Conservation (phyloP, 2,329 filamentous ascomycete species). For the Ceratocystis eucalypticola region DNA sequence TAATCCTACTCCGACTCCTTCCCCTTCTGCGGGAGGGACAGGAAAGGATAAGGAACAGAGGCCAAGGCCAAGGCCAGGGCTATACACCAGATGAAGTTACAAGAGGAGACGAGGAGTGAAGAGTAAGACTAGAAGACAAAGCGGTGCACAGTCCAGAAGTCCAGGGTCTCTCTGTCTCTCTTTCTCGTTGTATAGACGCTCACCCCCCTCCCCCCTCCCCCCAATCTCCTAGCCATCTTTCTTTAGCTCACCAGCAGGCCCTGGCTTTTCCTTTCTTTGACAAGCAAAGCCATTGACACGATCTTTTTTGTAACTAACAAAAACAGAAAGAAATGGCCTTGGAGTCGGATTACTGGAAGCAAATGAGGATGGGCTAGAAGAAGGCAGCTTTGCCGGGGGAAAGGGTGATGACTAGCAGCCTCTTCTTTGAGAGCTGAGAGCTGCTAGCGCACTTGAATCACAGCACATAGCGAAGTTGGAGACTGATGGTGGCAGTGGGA, state of each 20-base stretch:
- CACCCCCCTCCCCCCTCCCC: background rate
- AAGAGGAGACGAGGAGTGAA: background rate
- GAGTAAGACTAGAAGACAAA: background rate
- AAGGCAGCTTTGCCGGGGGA: background rate
- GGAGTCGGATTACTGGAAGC: background rate
- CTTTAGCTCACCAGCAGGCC: too few species aligned
- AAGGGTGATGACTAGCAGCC: too few species aligned
- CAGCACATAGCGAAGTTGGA: too few species aligned
- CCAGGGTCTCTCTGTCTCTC: background rate
- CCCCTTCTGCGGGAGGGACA: background rate
- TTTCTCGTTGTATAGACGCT: background rate
- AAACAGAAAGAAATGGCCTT: background rate
- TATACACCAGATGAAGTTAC: background rate
- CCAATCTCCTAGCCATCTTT: background rate
- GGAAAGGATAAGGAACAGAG: background rate
- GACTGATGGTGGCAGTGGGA: too few species aligned
- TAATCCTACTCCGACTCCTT: background rate
- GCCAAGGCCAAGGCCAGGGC: background rate
- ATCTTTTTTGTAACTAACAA: conserved; percentile 5
- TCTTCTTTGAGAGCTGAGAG: too few species aligned
- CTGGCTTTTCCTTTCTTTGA: background rate
- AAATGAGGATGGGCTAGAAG: background rate
- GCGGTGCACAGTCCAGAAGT: background rate
- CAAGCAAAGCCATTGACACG: background rate
- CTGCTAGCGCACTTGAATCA: too few species aligned